These are phyloP conservation scores for Zizania palustris DNA, from an alignment of 202 grass and related monocot genomes.

Conservation along the genomic window DNA sequence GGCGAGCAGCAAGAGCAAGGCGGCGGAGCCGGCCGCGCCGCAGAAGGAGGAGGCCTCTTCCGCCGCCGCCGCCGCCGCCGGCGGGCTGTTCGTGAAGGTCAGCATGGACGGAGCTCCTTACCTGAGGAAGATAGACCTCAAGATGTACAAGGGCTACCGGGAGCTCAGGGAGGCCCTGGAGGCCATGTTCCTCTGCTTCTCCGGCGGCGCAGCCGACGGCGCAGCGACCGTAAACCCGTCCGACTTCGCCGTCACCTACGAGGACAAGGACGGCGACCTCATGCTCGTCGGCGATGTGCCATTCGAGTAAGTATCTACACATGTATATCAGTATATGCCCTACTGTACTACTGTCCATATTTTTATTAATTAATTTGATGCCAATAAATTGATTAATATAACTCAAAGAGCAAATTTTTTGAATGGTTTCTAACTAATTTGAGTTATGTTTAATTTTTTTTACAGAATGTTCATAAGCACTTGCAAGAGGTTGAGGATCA, in stretches of 20 bases:
- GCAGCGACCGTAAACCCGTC: conserved; percentile 29
- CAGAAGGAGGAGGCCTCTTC: conserved; percentile 41
- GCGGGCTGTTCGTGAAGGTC: conserved; percentile 73
- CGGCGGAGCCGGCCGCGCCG: not conserved
- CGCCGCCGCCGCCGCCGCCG: not conserved
- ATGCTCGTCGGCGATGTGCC: conserved; percentile 99
- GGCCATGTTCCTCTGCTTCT: conserved; percentile 83
- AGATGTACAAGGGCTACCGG: conserved; percentile 77
- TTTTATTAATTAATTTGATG: no score
- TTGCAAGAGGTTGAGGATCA: conserved; percentile 94
- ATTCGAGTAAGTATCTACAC: conserved; percentile 64
- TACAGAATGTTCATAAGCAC: conserved; percentile 82
- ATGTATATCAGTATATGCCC: no score
- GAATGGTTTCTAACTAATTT: conserved; percentile 23
- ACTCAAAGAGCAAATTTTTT: not conserved
- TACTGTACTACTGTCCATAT: no score
- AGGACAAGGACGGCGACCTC: conserved; percentile 94
- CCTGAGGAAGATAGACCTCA: conserved; percentile 88
- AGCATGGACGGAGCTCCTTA: conserved; percentile 96
- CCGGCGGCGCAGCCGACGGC: conserved; percentile 37
- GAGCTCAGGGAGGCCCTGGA: conserved; percentile 86
- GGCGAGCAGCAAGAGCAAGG: conserved; percentile 50
- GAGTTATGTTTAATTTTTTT: not conserved
- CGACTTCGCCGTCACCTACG: conserved; percentile 88
- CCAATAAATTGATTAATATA: not conserved